Evolutionary conservation across 148 eudicot genomes (phyloP), one percentile per base, ranked within the genome.

Genomic region (Amaranthus hypochondriacus): DNA sequence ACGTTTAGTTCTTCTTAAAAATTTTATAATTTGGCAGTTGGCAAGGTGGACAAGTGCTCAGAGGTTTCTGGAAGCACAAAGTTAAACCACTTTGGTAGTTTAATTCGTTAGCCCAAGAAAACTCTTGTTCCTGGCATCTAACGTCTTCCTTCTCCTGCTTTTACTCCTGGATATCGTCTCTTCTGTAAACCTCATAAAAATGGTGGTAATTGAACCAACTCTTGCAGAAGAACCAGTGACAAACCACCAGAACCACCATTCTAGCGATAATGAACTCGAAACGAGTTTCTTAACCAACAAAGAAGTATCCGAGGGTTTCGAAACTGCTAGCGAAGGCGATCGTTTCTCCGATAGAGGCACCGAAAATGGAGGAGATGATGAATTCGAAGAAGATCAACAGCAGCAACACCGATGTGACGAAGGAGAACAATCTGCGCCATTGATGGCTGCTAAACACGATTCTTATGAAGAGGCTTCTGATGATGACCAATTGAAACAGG

Each of bases 311-410:
- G 96, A 92, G 43, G 96, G 91, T 12, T 92, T 82, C 77, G 97
- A 92, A 80, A 92, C 96, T 60, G 96, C 96, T 53, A 90, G 97
- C 70, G 97, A 92, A 5, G 86, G 86, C 47, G 89, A 69, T 64
- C n/a, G 68, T n/a, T 28, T 28, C 39, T 63, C 55, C 48, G 82
- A 71, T 18, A 75, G 68, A 46, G 68, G 81, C 7, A 73, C 83
- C 39, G 83, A 83, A 6, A 73, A 56, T 44, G 85, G 57, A 28
- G 39, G 39, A 28, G 39, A 28, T 14, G 76, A 71, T 3, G 72
- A 70, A 3, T 86, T 73, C 4, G 70, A 62, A 3, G 73, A 76
- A 3, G 54, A 53, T 2, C 70, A 77, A 11, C 53, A 66, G 46
- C 62, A 59, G 18, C 21, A 48, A 7, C 44, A 56, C 8, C 50